Evolutionary conservation across 345 rosid genomes (phyloP).

Genomic region (Acer campestre): DNA sequence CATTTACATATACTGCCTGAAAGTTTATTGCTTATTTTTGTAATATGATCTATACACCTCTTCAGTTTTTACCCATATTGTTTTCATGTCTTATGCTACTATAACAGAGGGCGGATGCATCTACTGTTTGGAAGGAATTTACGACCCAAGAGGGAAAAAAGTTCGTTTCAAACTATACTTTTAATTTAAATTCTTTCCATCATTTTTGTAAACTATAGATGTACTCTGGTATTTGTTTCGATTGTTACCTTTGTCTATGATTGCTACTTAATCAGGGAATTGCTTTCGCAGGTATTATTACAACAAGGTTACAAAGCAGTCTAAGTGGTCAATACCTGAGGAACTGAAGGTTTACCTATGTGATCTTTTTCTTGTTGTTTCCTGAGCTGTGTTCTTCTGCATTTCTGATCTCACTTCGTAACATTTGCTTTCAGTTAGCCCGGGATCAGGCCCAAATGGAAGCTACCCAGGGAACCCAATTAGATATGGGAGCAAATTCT

Average conservation of each 20-base stretch:
- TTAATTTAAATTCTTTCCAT: background rate
- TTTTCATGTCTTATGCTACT: conserved; percentile 9
- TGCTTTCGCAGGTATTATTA: conserved; percentile 74
- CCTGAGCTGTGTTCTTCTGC: conserved; percentile 15
- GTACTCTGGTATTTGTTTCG: background rate
- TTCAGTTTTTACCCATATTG: background rate
- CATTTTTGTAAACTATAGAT: background rate
- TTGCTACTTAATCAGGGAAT: conserved; percentile 6
- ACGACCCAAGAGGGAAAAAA: conserved; percentile 85
- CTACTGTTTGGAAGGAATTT: conserved; percentile 99
- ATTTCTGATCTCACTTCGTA: conserved; percentile 27
- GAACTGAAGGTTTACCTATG: conserved; percentile 72
- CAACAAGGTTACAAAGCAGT: conserved; percentile 90
- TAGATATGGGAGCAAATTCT: conserved; percentile 48
- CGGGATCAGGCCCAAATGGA: conserved; percentile 81
- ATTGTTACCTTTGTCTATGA: background rate
- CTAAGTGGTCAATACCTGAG: conserved; percentile 96
- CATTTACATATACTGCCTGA: background rate
- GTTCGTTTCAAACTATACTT: conserved; percentile 40
- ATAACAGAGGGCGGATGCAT: conserved; percentile 92
- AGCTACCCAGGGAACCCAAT: conserved; percentile 45
- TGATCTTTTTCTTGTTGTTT: conserved; percentile 21
- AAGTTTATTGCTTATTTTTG: background rate
- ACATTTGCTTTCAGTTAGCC: conserved; percentile 68
- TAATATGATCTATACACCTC: background rate